Evolutionary conservation across 495 filamentous ascomycete species (phyloP), one percentile per base, ranked within the genome.

Genomic region (Neurospora sp.): DNA sequence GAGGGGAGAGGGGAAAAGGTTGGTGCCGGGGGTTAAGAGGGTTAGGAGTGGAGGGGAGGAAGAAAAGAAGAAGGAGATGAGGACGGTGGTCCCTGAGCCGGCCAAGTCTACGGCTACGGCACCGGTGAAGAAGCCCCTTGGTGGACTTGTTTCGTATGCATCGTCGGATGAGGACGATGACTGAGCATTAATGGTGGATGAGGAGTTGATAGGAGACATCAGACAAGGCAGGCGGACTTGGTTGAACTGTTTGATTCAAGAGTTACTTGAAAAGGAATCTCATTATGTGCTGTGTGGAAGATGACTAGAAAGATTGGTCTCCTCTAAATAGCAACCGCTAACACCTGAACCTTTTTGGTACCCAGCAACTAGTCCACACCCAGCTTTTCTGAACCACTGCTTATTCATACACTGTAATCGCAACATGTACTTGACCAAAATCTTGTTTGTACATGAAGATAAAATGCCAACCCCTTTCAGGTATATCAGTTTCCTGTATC

Each of bases 101-200:
- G 76, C 3, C 38, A 54, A 7, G 18, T 16, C 14, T 39, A 16
- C 59, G 12, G 23, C 39, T 12, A 9, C 48, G 48, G 11, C 69
- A 14, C 20, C 39, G 16, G 5, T 69, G 11, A 74, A 72, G 39
- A 77, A 75, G 70, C 46, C 75, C n/a, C 39, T 73, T 7, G 76
- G 74, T 5, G 79, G 79, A 2, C 69, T 79, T 70, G 78, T 81
- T 31, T 76, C 75, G 27, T 81, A 81, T 35, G 80, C 74, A 1
- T 81, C 80, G 7, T 78, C 76, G 31, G 71, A 72, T 62, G 76
- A 79, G 48, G 75, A 76, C 14, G 78, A 81, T 71, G 78, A 81
- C 23, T 75, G 75, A 78, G 14, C 69, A 54, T 37, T 70, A 69
- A 2, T 35, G 3, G 2, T n/a, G 39, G 2, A 46, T 48, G 3